Conservation (phyloP, 2,329 filamentous ascomycete species). For the Verticillium albo-atrum region DNA sequence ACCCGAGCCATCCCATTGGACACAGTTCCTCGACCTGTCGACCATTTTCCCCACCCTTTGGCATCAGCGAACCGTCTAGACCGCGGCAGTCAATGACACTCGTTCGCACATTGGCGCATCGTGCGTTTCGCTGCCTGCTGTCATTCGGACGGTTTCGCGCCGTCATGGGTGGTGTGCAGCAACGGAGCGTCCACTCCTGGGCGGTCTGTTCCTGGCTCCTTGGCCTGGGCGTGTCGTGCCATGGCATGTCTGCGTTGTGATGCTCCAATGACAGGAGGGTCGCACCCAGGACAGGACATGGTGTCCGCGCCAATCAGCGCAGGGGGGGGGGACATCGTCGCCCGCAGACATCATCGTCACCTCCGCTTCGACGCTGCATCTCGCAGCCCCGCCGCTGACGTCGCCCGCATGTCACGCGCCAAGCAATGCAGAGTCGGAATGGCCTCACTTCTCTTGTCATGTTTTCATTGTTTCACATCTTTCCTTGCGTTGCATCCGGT, state of each 20-base stretch:
- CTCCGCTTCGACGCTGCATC: neutral
- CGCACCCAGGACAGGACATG: neutral
- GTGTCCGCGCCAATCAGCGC: neutral
- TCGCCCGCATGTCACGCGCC: neutral
- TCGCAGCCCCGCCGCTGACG: constrained; percentile 3
- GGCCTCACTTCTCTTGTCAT: neutral
- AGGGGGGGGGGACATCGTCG: neutral
- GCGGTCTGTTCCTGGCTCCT: neutral
- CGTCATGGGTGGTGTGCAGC: too few relatives aligned
- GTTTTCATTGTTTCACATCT: neutral
- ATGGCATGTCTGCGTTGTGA: neutral
- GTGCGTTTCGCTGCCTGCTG: too few relatives aligned
- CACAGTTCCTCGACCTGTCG: neutral
- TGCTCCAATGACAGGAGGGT: neutral
- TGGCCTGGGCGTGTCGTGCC: neutral
- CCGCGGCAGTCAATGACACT: neutral
- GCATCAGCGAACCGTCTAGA: neutral
- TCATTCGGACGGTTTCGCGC: too few relatives aligned
- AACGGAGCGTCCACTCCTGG: neutral
- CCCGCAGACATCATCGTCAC: neutral
- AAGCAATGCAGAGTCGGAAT: neutral
- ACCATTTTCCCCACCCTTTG: neutral
- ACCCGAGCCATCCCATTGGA: neutral
- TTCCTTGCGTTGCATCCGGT: neutral
- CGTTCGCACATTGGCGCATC: too few relatives aligned